A percentile compares a stretch with the other conserved stretches of the same genome.
These are phyloP conservation scores for Saccharum officinarum DNA, from an alignment of 176 grass and related monocot species.

Conservation along the genomic window DNA sequence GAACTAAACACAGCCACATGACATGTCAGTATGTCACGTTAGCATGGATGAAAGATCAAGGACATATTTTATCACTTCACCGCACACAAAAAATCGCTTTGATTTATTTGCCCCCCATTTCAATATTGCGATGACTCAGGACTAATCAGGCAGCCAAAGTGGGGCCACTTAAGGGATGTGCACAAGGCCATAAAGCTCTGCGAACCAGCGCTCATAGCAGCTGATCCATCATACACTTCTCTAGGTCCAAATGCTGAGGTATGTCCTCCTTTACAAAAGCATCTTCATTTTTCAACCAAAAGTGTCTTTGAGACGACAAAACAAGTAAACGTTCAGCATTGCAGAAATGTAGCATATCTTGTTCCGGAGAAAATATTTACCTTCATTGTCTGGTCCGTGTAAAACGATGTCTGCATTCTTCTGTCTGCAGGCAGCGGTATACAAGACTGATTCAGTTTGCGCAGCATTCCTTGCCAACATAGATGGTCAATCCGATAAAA, in stretches of 20 bases:
- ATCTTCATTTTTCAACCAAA: not conserved
- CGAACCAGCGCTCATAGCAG: slow-evolving; percentile 81
- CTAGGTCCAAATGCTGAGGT: slow-evolving; percentile 91
- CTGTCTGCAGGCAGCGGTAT: slow-evolving; percentile 64
- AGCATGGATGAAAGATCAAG: not conserved
- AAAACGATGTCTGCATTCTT: slow-evolving; percentile 12
- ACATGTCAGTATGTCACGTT: not conserved
- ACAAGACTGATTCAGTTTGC: slow-evolving; percentile 65
- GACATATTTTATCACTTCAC: not conserved
- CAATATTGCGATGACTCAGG: slow-evolving; percentile 48
- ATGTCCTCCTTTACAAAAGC: slow-evolving; percentile 31
- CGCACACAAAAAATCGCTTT: not conserved
- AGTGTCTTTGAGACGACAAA: slow-evolving; percentile 4
- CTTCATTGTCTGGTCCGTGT: not conserved
- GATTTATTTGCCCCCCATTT: not conserved
- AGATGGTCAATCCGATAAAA: slow-evolving; percentile 65
- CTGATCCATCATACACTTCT: slow-evolving; percentile 84
- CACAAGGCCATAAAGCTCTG: slow-evolving; percentile 95
- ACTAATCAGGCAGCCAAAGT: slow-evolving; percentile 84
- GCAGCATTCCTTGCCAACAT: slow-evolving; percentile 96
- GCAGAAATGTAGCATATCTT: not conserved
- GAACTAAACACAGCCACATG: too few species aligned
- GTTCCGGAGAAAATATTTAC: not conserved
- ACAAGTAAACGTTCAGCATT: not conserved
- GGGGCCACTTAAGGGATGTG: slow-evolving; percentile 93